Percentiles rank a stretch among this genome's conserved stretches.
Evolutionary conservation across 176 grass and related monocot species (phyloP).

Genomic region (Oryza longistaminata): DNA sequence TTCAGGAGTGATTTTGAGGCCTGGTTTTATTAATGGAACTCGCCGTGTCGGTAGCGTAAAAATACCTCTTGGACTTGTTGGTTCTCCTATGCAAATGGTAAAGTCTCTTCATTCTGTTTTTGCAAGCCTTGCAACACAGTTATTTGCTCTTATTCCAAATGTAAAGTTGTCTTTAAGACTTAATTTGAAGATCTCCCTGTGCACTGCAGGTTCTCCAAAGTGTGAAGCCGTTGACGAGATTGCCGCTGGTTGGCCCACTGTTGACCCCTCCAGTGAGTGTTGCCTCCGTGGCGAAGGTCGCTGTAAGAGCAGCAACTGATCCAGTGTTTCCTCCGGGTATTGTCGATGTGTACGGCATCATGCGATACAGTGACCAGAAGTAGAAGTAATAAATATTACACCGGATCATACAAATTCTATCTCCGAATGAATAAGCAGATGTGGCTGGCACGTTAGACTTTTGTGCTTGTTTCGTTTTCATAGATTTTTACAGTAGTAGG

Average conservation of each 20-base stretch:
- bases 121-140: background rate
- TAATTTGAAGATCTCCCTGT: constrained; percentile 8
- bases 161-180: background rate
- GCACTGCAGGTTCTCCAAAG: constrained; percentile 74
- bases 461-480: background rate
- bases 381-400: constrained; percentile 51
- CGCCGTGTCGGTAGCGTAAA: constrained; percentile 81
- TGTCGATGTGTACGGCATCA: constrained; percentile 76
- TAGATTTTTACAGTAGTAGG: background rate
- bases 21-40: constrained; percentile 95
- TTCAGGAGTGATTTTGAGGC: constrained; percentile 76
- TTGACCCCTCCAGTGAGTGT: constrained; percentile 80
- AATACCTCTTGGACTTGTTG: constrained; percentile 80
- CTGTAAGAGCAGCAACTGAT: constrained; percentile 78
- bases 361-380: constrained; percentile 70
- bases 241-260: constrained; percentile 74
- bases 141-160: background rate
- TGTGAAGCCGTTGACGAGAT: constrained; percentile 60
- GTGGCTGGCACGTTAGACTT: background rate
- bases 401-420: too few relatives aligned
- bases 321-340: constrained; percentile 89
- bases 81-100: constrained; percentile 85
- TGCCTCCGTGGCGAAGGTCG: constrained; percentile 64
- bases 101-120: background rate
- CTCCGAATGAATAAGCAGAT: constrained; percentile 25